A percentile compares a stretch with the other conserved stretches of the same genome.
phyloP scores from a whole-genome alignment of 1,139 yeast species.

The Dujonia santamariae region DNA sequence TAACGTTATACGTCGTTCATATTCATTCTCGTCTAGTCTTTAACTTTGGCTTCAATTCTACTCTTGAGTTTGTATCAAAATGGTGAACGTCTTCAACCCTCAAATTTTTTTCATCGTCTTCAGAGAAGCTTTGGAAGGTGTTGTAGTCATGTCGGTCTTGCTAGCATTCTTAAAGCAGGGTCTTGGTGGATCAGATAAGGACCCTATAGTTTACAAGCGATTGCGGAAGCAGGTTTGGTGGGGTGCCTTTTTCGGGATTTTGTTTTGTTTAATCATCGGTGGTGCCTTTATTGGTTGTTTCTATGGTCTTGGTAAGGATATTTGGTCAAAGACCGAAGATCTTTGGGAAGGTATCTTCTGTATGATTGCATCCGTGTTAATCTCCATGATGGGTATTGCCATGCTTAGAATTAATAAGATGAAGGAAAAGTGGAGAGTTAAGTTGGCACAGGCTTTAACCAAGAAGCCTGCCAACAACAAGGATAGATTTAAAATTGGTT shows the following conservation, averaged over 20 bases:
- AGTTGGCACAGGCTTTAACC: constrained; percentile 72
- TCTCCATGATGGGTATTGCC: constrained; percentile 88
- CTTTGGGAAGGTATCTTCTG: constrained; percentile 91
- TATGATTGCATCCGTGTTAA: constrained; percentile 77
- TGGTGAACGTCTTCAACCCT: constrained; percentile 50
- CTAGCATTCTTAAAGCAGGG: constrained; percentile 89
- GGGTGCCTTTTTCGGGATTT: constrained; percentile 70
- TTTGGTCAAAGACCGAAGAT: constrained; percentile 86
- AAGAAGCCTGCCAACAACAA: constrained; percentile 32
- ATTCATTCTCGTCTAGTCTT: too few relatives aligned
- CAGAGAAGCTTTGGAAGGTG: constrained; percentile 88
- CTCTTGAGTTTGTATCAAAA: constrained; percentile 9
- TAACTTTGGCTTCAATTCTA: background rate
- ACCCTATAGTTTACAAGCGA: constrained; percentile 53
- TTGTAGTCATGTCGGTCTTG: constrained; percentile 83
- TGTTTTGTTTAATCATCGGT: constrained; percentile 76
- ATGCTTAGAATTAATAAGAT: constrained; percentile 87
- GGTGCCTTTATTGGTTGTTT: constrained; percentile 83
- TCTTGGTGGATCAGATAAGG: constrained; percentile 52
- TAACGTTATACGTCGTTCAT: too few relatives aligned
- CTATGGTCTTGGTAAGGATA: constrained; percentile 72
- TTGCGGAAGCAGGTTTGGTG: constrained; percentile 74
- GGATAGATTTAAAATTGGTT: constrained; percentile 33
- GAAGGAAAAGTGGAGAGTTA: constrained; percentile 89
- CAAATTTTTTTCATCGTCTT: constrained; percentile 79